Conservation (phyloP, 495 filamentous ascomycete genomes). For the Podospora pseudopauciseta region DNA sequence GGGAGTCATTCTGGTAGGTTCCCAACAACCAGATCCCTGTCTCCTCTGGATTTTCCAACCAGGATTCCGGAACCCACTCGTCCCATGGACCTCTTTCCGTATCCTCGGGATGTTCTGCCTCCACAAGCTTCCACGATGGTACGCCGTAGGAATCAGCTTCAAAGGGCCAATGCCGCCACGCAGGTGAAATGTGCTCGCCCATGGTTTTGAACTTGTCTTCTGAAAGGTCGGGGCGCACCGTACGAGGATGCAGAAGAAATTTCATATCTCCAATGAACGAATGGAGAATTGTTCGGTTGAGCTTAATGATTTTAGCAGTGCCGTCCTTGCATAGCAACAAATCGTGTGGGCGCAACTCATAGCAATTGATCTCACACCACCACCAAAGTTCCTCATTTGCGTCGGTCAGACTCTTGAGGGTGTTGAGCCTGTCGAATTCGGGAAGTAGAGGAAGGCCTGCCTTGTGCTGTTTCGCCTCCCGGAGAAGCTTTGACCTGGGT, state of each 20-base stretch:
- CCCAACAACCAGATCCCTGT: background rate
- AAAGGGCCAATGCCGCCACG: background rate
- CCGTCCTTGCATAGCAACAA: background rate
- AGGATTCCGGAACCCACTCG: background rate
- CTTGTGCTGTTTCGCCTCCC: background rate
- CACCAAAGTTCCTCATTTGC: background rate
- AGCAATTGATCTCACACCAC: background rate
- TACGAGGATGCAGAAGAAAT: background rate
- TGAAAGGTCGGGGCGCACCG: background rate
- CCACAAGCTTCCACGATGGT: background rate
- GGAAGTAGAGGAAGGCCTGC: background rate
- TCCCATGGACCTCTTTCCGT: background rate
- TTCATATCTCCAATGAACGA: background rate
- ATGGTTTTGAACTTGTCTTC: background rate
- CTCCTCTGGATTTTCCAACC: background rate
- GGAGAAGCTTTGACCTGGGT: background rate
- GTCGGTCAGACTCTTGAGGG: background rate
- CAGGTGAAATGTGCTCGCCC: background rate
- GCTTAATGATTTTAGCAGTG: background rate
- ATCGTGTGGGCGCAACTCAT: background rate
- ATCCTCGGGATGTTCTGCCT: background rate
- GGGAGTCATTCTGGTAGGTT: background rate
- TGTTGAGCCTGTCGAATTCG: background rate
- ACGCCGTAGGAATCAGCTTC: background rate
- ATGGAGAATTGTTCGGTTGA: background rate